phyloP scores from a whole-genome alignment of 257 asterid species.

The Lycium ferocissimum region DNA sequence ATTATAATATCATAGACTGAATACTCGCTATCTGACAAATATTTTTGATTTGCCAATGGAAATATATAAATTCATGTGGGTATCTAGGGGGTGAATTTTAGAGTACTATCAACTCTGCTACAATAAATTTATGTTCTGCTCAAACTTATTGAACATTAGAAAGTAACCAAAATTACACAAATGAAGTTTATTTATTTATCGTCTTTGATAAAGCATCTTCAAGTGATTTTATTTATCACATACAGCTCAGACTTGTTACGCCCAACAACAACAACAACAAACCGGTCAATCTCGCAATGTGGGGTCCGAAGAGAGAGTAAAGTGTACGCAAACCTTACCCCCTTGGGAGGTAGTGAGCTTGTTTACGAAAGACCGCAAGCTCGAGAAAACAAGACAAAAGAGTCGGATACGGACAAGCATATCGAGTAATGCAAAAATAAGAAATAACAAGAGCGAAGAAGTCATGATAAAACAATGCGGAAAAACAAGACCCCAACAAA shows the following conservation, averaged over 20 bases:
- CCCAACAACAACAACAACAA: no score
- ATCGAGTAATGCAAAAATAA: no score
- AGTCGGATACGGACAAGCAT: no score
- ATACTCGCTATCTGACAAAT: background rate
- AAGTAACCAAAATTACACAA: background rate
- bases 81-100: background rate
- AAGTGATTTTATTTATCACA: background rate
- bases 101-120: conserved; percentile 10
- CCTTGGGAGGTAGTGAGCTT: no score
- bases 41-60: background rate
- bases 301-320: no score
- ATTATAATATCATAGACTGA: background rate
- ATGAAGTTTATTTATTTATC: background rate
- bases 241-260: background rate
- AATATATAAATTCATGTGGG: background rate
- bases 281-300: no score
- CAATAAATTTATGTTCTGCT: background rate
- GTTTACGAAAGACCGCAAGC: no score
- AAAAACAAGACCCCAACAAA: no score
- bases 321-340: no score
- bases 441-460: no score
- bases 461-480: no score
- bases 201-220: background rate
- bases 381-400: no score
- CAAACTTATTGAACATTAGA: background rate